phyloP scores from a whole-genome alignment of 306 rosid species.

The Lotus japonicus region DNA sequence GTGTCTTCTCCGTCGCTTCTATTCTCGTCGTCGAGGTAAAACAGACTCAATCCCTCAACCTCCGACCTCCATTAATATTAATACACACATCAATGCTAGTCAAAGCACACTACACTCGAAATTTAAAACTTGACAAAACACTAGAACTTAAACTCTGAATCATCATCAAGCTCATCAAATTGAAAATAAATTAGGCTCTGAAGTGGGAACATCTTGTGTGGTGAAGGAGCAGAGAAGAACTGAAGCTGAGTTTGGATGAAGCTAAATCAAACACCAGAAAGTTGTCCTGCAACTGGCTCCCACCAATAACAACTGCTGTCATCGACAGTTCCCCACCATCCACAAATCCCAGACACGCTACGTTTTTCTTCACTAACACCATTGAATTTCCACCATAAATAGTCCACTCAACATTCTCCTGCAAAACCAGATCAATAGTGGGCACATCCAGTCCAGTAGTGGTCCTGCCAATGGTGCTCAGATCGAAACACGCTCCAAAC shows the following conservation, averaged over 20 bases:
- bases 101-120: no score
- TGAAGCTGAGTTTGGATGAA: slow-evolving; percentile 22
- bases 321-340: slow-evolving; percentile 17
- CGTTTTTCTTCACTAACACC: slow-evolving; percentile 14
- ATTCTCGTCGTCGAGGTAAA: no score
- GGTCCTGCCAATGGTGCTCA: not conserved
- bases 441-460: slow-evolving; percentile 21
- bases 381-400: slow-evolving; percentile 28
- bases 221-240: slow-evolving; percentile 6
- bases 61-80: no score
- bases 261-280: slow-evolving; percentile 27
- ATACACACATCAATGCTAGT: no score
- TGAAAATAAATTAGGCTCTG: not conserved
- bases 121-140: no score
- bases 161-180: not conserved
- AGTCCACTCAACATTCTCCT: slow-evolving; percentile 9
- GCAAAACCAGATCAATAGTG: not conserved
- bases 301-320: slow-evolving; percentile 23
- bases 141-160: no score
- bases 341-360: slow-evolving; percentile 30
- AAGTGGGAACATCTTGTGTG: slow-evolving; percentile 15
- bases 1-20: no score
- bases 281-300: slow-evolving; percentile 17
- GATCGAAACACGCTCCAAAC: slow-evolving; percentile 28
- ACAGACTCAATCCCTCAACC: no score